Evolutionary conservation across 257 asterid species (phyloP).

Genomic region (Avicennia marina): DNA sequence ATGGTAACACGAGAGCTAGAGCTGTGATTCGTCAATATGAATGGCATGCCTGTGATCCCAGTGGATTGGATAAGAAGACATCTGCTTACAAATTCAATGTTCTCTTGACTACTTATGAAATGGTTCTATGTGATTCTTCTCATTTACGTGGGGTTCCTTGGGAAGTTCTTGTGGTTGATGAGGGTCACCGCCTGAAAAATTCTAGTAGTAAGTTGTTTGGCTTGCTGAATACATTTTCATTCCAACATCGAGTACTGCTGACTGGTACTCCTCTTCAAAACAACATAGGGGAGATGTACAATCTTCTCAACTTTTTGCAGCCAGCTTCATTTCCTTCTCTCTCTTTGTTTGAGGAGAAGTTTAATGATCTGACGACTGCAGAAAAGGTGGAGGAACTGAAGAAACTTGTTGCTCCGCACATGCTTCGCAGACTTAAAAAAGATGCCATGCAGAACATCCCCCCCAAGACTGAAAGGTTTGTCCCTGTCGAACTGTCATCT

Average conservation of each 20-base stretch:
- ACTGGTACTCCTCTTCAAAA: constrained; percentile 99
- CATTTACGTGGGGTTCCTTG: constrained; percentile 88
- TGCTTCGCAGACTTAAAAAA: constrained; percentile 93
- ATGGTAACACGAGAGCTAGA: constrained; percentile 81
- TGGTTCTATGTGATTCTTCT: constrained; percentile 87
- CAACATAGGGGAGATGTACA: constrained; percentile 98
- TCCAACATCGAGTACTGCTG: constrained; percentile 88
- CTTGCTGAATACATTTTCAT: constrained; percentile 77
- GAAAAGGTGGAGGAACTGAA: constrained; percentile 96
- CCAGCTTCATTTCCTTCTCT: constrained; percentile 90
- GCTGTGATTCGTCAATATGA: constrained; percentile 83
- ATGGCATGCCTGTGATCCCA: constrained; percentile 70
- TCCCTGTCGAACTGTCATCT: constrained; percentile 93
- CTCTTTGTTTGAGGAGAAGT: constrained; percentile 82
- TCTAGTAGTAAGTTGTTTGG: constrained; percentile 84
- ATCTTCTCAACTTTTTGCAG: constrained; percentile 86
- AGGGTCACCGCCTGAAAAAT: constrained; percentile 96
- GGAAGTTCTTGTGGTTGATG: constrained; percentile 99
- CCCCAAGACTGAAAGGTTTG: constrained; percentile 95
- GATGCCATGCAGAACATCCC: constrained; percentile 99
- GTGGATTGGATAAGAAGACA: constrained; percentile 41
- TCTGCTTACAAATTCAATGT: constrained; percentile 80
- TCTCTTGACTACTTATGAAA: constrained; percentile 90
- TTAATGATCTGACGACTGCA: constrained; percentile 84
- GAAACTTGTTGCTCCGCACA: constrained; percentile 97